A percentile compares a stretch with the other conserved stretches of the same genome.
Conservation (phyloP, 202 grass and related monocot species). For the Schoenoplectus tabernaemontani region DNA sequence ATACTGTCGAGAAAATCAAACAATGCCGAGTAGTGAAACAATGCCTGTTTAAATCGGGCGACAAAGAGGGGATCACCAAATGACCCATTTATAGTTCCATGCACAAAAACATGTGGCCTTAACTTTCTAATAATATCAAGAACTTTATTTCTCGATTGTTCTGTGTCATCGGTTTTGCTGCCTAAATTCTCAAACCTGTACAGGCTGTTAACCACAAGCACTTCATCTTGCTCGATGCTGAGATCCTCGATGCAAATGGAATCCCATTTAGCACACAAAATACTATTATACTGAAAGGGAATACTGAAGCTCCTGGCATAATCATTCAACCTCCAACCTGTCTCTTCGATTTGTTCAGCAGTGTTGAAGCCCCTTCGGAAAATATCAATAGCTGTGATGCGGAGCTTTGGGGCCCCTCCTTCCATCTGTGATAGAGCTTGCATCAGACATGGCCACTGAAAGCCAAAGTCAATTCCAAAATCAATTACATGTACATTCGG, state of each 20-base stretch:
- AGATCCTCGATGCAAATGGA: slow-evolving; percentile 28
- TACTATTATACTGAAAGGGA: slow-evolving; percentile 28
- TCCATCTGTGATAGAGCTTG: slow-evolving; percentile 20
- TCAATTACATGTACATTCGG: slow-evolving; percentile 22
- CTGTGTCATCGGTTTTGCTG: slow-evolving; percentile 6
- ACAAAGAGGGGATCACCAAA: slow-evolving; percentile 23
- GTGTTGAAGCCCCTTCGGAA: slow-evolving; percentile 20
- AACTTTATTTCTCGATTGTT: slow-evolving; percentile 23
- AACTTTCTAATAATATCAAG: slow-evolving; percentile 28
- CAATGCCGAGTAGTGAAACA: slow-evolving; percentile 30
- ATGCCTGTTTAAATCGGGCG: slow-evolving; percentile 19
- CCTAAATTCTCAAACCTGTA: slow-evolving; percentile 23
- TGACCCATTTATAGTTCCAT: slow-evolving; percentile 29
- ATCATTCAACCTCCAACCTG: slow-evolving; percentile 16
- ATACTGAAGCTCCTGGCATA: slow-evolving; percentile 26
- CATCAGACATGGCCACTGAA: slow-evolving; percentile 36
- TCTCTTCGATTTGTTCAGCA: slow-evolving; percentile 18
- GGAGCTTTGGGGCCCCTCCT: slow-evolving; percentile 10
- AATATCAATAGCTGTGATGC: slow-evolving; percentile 29
- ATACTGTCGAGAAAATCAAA: slow-evolving; percentile 30
- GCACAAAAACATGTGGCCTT: slow-evolving; percentile 27
- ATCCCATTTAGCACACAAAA: slow-evolving; percentile 26
- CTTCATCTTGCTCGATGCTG: slow-evolving; percentile 21
- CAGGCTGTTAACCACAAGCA: slow-evolving; percentile 27
- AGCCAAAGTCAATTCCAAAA: slow-evolving; percentile 29